phyloP scores from a whole-genome alignment of 169 alveolate genomes.

The Babesia divergens region DNA sequence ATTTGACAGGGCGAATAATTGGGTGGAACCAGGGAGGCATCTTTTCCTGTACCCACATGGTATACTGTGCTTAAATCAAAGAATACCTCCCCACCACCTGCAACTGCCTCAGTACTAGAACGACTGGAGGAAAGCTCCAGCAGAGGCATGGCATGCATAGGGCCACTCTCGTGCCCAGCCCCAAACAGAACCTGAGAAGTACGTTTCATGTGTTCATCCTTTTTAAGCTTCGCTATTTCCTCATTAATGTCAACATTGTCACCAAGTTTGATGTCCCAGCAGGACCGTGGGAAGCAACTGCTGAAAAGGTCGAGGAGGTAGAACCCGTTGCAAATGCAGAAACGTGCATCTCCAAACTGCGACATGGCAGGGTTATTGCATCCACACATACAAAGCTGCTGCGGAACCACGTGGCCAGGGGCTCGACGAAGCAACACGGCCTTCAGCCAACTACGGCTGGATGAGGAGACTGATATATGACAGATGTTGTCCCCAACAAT shows the following conservation, averaged over 20 bases:
- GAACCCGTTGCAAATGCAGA: conserved; percentile 18
- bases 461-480: neutral
- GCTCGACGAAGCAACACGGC: conserved; percentile 11
- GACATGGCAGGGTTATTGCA: conserved; percentile 12
- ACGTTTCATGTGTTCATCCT: conserved; percentile 31
- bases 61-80: neutral
- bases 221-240: conserved; percentile 30
- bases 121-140: neutral
- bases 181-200: conserved; percentile 50
- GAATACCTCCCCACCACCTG: neutral
- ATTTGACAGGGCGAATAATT: neutral
- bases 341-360: neutral
- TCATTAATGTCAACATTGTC: conserved; percentile 7
- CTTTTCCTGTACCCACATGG: neutral
- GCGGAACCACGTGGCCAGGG: too few species aligned
- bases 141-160: neutral
- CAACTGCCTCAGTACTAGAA: neutral
- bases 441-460: neutral
- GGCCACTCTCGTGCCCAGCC: neutral
- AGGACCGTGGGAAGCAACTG: conserved; percentile 28
- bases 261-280: neutral
- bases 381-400: conserved; percentile 20
- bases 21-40: neutral
- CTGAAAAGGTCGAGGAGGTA: conserved; percentile 24
- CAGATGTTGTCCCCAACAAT: neutral